Evolutionary conservation across 2,329 filamentous ascomycete genomes (phyloP), one percentile per base, ranked within the genome.

Genomic region (Alternaria gansuensis): DNA sequence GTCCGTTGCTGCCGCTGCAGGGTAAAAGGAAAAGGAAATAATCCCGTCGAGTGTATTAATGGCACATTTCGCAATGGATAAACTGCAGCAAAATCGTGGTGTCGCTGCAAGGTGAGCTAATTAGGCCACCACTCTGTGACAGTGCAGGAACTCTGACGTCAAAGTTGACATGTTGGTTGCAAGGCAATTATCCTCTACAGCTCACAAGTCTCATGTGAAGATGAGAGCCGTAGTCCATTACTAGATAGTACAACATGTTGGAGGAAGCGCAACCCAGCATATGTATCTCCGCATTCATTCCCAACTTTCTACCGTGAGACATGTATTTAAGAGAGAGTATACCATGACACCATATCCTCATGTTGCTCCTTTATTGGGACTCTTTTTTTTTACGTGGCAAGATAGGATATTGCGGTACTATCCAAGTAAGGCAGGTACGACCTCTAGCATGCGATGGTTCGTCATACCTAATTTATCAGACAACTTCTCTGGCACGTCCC

Each of bases 201-300:
- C 6, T 7, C 33, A 17, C 3, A 36, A 11, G 21, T 24, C 13
- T 40, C 37, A 40, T 8, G 14, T 40, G 37, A 24, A 10, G 5
- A 40, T 7, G 21, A 24, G 21, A 40, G 21, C 21, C 10, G 21
- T 13, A 48, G 21, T n/a, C 44, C 21, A 36, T 34, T 34, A 48
- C 31, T 31, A 34, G 21, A 14, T n/a, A 48, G 44, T 29, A 44
- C 29, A 34, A 34, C 37, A 10, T 40, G 21, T 40, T 28, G 33
- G 44, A 36, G 31, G 21, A 48, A 26, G 29, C 44, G 44, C 44
- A 33, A 48, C 13, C 44, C 31, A 36, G 44, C 31, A 48, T 48
- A 34, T 48, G 23, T 29, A 29, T 48, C 44, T 48, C 44, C 29
- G 44, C 44, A 48, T 34, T 48, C 11, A 34, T 36, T 48, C 29